phyloP scores from a whole-genome alignment of 2,329 filamentous ascomycete species.

The Botrytis sinoallii region DNA sequence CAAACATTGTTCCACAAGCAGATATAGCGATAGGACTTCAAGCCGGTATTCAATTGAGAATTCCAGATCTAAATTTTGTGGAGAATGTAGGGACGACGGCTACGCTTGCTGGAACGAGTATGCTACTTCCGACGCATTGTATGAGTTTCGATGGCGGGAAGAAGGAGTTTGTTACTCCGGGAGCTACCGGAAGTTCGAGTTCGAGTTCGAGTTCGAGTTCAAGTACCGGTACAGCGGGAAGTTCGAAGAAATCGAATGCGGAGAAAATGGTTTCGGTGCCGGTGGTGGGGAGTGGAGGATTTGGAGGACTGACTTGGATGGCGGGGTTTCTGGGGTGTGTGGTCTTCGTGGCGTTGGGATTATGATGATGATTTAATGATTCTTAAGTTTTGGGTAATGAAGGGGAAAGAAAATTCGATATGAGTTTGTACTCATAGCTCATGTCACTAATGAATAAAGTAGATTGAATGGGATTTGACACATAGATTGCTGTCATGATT shows the following conservation, averaged over 20 bases:
- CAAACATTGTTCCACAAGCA: slow-evolving; percentile 11
- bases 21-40: background rate
- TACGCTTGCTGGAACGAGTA: background rate
- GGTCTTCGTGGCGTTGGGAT: background rate
- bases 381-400: background rate
- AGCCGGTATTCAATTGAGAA: background rate
- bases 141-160: slow-evolving; percentile 8
- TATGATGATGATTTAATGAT: background rate
- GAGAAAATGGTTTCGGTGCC: background rate
- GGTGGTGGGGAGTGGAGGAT: background rate
- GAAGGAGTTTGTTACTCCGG: background rate
- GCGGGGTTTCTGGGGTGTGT: background rate
- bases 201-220: background rate
- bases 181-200: background rate
- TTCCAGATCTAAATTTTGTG: background rate
- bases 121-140: slow-evolving; percentile 4
- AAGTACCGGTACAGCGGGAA: background rate
- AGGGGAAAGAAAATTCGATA: background rate
- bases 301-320: background rate
- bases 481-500: background rate
- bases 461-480: fast-evolving
- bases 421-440: background rate
- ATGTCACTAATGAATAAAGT: too few species aligned
- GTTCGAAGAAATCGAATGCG: background rate
- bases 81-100: background rate